Conservation (phyloP, 148 eudicot species). For the Camellia granthamiana region DNA sequence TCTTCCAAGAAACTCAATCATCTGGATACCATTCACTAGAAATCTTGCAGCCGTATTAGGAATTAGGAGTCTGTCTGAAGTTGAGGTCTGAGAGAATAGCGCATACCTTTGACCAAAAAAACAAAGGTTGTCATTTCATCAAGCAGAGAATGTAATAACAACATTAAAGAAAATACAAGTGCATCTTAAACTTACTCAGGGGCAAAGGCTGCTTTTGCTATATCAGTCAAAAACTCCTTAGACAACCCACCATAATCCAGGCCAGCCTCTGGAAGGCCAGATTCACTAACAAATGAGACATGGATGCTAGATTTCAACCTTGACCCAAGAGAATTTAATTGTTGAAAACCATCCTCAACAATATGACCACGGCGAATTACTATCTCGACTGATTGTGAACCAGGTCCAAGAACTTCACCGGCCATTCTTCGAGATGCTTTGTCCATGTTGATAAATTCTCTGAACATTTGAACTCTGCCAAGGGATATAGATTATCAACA, state of each 20-base stretch:
- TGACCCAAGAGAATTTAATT: slow-evolving; percentile 74
- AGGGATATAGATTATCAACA: slow-evolving; percentile 1
- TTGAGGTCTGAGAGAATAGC: slow-evolving; percentile 85
- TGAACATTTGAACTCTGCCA: slow-evolving; percentile 89
- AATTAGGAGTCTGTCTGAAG: slow-evolving; percentile 79
- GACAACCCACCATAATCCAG: slow-evolving; percentile 96
- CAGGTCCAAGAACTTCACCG: slow-evolving; percentile 82
- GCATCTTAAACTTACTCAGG: slow-evolving; percentile 61
- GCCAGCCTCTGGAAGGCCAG: slow-evolving; percentile 97
- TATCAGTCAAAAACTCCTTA: slow-evolving; percentile 92
- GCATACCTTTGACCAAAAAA: slow-evolving; percentile 58
- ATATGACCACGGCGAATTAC: slow-evolving; percentile 90
- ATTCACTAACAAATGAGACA: slow-evolving; percentile 94
- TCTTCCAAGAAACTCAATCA: slow-evolving; percentile 97
- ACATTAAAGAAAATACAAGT: not conserved
- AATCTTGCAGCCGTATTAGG: slow-evolving; percentile 86
- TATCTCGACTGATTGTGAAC: slow-evolving; percentile 69
- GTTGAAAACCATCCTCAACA: slow-evolving; percentile 90
- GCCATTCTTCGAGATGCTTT: slow-evolving; percentile 83
- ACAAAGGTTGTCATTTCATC: slow-evolving; percentile 17
- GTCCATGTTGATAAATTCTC: slow-evolving; percentile 95
- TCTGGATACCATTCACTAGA: slow-evolving; percentile 76
- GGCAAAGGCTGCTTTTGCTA: slow-evolving; percentile 78
- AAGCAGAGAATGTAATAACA: slow-evolving; percentile 4
- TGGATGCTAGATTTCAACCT: slow-evolving; percentile 79